Conservation (phyloP, 208 protist genomes). For the Leptomonas seymouri region DNA sequence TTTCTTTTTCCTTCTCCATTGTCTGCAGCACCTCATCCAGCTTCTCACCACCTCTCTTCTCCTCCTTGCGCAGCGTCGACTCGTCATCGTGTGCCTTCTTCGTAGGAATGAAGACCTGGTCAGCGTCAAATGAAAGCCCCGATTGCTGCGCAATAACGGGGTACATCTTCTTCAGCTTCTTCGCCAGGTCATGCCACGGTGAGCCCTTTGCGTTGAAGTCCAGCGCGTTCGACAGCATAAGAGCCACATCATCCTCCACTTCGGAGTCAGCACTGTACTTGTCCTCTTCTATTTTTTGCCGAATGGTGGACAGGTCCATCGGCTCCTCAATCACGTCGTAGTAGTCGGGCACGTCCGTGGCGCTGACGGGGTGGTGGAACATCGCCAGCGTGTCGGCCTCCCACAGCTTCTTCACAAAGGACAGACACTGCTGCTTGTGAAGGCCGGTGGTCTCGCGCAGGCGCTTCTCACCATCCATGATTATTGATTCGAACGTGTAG, state of each 20-base stretch:
- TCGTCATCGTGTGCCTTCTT: constrained; percentile 79
- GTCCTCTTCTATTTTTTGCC: constrained; percentile 56
- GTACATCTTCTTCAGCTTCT: constrained; percentile 62
- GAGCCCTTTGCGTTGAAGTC: constrained; percentile 83
- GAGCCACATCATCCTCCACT: constrained; percentile 79
- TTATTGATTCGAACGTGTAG: not conserved
- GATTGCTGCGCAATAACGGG: constrained; percentile 44
- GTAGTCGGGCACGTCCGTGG: constrained; percentile 79
- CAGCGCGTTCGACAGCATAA: constrained; percentile 89
- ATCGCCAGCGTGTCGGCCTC: constrained; percentile 78
- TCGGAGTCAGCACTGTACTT: constrained; percentile 69
- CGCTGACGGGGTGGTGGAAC: constrained; percentile 89
- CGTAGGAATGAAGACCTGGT: constrained; percentile 80
- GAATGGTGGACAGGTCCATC: constrained; percentile 86
- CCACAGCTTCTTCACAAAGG: constrained; percentile 75
- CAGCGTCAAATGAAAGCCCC: constrained; percentile 63
- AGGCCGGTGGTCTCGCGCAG: constrained; percentile 29
- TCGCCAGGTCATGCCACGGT: constrained; percentile 64
- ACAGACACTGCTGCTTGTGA: constrained; percentile 62
- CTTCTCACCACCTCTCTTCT: constrained; percentile 68
- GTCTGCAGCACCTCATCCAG: constrained; percentile 64
- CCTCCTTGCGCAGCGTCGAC: constrained; percentile 72
- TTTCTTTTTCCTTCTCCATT: constrained; percentile 84
- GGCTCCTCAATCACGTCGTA: constrained; percentile 61
- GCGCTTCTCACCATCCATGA: constrained; percentile 39